A percentile compares a stretch with the other conserved stretches of the same genome.
These are phyloP conservation scores for Pleurotus salmoneostramineus DNA, from an alignment of 768 basidiomycete species.

Conservation along the genomic window DNA sequence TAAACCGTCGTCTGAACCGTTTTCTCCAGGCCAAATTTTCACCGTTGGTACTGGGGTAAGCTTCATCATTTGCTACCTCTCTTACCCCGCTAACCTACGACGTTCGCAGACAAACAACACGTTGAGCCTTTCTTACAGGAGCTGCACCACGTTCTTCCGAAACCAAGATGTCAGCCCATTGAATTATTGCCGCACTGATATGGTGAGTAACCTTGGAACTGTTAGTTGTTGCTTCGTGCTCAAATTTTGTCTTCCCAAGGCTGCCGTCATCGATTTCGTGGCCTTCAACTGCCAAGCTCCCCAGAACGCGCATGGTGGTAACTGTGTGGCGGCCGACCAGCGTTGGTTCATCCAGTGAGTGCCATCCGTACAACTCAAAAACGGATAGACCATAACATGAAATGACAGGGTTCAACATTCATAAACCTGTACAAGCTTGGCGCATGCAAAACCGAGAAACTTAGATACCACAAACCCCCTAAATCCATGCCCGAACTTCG, in stretches of 20 bases:
- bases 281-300: slow-evolving; percentile 43
- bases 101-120: slow-evolving; percentile 25
- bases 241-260: slow-evolving; percentile 16
- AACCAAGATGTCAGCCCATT: slow-evolving; percentile 38
- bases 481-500: not conserved
- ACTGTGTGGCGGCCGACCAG: slow-evolving; percentile 42
- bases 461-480: too few species aligned
- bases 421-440: not conserved
- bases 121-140: slow-evolving; percentile 34
- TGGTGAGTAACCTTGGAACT: slow-evolving; percentile 24
- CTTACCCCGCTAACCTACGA: not conserved
- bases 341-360: slow-evolving; percentile 48
- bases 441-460: not conserved
- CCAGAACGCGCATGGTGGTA: slow-evolving; percentile 48
- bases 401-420: slow-evolving; percentile 16
- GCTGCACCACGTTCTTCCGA: slow-evolving; percentile 44
- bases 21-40: slow-evolving; percentile 24
- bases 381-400: not conserved
- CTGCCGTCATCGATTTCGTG: slow-evolving; percentile 34
- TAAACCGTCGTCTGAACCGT: not conserved
- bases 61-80: not conserved
- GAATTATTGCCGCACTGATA: slow-evolving; percentile 43
- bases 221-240: slow-evolving; percentile 18
- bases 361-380: not conserved
- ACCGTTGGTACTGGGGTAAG: slow-evolving; percentile 25